Evolutionary conservation across 495 filamentous ascomycete species (phyloP).

Genomic region (Terfezia boudieri): DNA sequence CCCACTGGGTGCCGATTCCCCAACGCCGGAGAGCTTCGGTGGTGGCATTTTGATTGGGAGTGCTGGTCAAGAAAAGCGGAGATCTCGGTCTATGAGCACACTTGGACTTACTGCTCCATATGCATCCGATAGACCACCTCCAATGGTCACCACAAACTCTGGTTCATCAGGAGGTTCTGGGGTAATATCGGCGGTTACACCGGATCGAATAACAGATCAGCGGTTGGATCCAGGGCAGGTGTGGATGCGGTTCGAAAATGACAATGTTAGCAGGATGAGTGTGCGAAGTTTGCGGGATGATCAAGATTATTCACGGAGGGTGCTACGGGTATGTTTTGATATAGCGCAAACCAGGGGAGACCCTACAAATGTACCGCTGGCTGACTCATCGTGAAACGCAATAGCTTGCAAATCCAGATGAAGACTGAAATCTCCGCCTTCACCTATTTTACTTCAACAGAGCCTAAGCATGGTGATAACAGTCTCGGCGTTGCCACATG

Average conservation of each 20-base stretch:
- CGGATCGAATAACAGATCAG: slow-evolving; percentile 11
- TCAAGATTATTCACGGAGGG: slow-evolving; percentile 16
- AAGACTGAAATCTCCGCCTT: slow-evolving; percentile 2
- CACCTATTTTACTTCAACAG: too few species aligned
- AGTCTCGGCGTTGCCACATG: too few species aligned
- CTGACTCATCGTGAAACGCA: not conserved
- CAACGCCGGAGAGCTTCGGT: slow-evolving; percentile 1
- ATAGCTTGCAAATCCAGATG: slow-evolving; percentile 18
- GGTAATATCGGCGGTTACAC: not conserved
- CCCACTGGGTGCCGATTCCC: not conserved
- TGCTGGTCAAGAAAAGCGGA: slow-evolving; percentile 8
- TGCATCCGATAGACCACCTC: slow-evolving; percentile 4
- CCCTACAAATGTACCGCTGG: not conserved
- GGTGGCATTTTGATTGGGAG: slow-evolving; percentile 8
- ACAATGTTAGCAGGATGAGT: slow-evolving; percentile 19
- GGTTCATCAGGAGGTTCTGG: not conserved
- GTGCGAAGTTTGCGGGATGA: slow-evolving; percentile 18
- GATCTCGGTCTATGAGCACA: slow-evolving; percentile 17
- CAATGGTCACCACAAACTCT: not conserved
- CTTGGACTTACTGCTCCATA: slow-evolving; percentile 12
- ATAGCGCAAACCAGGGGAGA: not conserved
- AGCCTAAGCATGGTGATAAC: too few species aligned
- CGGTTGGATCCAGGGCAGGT: slow-evolving; percentile 15
- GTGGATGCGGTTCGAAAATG: slow-evolving; percentile 17
- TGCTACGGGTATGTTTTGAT: slow-evolving; percentile 12